Evolutionary conservation across 2,329 filamentous ascomycete species (phyloP).

Genomic region (Phyllosticta citrichinensis): DNA sequence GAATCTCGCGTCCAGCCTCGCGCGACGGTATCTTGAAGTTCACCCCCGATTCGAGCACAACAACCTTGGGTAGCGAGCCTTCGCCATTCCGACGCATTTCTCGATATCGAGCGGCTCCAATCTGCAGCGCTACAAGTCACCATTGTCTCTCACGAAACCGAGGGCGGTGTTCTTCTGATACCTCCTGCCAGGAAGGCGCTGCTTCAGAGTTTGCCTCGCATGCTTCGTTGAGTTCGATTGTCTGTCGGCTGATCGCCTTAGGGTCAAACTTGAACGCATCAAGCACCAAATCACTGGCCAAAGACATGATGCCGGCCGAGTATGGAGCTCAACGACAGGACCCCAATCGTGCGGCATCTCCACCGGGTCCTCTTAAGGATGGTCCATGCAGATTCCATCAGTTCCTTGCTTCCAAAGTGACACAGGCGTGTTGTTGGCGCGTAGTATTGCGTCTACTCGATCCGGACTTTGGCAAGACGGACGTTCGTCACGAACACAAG

Average conservation of each 20-base stretch:
- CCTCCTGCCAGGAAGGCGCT: constrained; percentile 6
- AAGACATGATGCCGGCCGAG: neutral
- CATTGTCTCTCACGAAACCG: neutral
- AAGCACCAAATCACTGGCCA: constrained; percentile 1
- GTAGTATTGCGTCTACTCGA: no score
- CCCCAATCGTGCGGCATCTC: neutral
- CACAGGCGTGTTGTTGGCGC: neutral
- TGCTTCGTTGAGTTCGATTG: constrained; percentile 1
- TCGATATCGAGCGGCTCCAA: constrained; percentile 45
- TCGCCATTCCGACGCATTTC: constrained; percentile 45
- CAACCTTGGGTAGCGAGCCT: constrained; percentile 39
- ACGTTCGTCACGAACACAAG: no score
- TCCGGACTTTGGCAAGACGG: no score
- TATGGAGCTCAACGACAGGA: neutral
- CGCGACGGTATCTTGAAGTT: constrained; percentile 43
- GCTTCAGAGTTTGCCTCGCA: neutral
- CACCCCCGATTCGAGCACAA: constrained; percentile 36
- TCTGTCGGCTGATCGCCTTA: neutral
- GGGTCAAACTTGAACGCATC: constrained; percentile 7
- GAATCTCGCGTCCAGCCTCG: constrained; percentile 40
- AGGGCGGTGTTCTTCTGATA: neutral
- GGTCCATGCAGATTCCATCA: neutral
- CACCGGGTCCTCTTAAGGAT: neutral
- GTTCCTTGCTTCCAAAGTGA: neutral
- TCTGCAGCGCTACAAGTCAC: constrained; percentile 20